phyloP scores from a whole-genome alignment of 495 filamentous ascomycete genomes.

The Cercophora samala region DNA sequence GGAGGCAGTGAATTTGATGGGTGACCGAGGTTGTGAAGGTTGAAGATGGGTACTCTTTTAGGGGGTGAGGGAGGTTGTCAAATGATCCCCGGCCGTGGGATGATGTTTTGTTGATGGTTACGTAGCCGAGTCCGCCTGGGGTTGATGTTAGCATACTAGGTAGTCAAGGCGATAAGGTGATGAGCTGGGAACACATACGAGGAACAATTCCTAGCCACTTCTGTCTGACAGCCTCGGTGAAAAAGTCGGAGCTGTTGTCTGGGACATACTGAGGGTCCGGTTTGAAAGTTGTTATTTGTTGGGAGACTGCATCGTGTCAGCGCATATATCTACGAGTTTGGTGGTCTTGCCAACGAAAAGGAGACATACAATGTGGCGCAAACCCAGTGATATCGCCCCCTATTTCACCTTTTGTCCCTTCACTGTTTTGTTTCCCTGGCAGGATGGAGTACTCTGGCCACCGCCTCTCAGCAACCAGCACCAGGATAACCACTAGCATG shows the following conservation, averaged over 20 bases:
- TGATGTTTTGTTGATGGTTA: slow-evolving; percentile 36
- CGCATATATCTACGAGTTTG: no score
- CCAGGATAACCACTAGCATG: slow-evolving; percentile 35
- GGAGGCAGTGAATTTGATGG: slow-evolving; percentile 49
- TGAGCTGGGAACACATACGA: slow-evolving; percentile 28
- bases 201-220: slow-evolving; percentile 45
- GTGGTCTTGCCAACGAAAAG: background rate
- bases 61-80: slow-evolving; percentile 39
- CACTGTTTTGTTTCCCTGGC: background rate
- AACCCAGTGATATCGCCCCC: slow-evolving; percentile 41
- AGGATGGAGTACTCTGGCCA: slow-evolving; percentile 3
- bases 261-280: slow-evolving; percentile 42
- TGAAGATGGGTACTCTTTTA: slow-evolving; percentile 34
- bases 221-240: slow-evolving; percentile 33
- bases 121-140: slow-evolving; percentile 38
- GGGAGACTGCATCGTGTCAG: slow-evolving; percentile 43
- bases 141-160: background rate
- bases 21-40: slow-evolving; percentile 51
- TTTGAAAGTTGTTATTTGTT: slow-evolving; percentile 43
- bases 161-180: background rate
- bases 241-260: slow-evolving; percentile 45
- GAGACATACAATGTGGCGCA: slow-evolving; percentile 32
- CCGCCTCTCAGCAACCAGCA: slow-evolving; percentile 30
- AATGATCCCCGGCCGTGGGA: slow-evolving; percentile 17
- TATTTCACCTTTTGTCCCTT: slow-evolving; percentile 25